A percentile compares a stretch with the other conserved stretches of the same genome.
phyloP scores from a whole-genome alignment of 1,139 yeast species.

The Arxiozyma heterogenica region DNA sequence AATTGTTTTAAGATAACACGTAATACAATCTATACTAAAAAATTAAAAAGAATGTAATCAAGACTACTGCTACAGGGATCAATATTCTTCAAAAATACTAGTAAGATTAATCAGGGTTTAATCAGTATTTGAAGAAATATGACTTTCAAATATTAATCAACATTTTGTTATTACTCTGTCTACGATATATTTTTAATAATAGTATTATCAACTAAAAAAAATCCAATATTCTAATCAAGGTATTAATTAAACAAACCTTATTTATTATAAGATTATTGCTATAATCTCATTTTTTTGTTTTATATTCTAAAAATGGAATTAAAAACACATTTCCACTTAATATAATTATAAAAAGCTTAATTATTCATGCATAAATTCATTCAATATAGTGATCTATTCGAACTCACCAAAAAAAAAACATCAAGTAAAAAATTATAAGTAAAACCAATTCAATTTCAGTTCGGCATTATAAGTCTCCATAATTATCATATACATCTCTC shows the following conservation, averaged over 20 bases:
- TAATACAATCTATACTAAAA: too few species aligned
- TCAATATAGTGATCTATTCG: background rate
- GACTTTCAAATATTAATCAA: background rate
- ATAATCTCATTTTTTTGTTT: background rate
- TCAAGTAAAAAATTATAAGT: too few species aligned
- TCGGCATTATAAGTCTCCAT: conserved; percentile 34
- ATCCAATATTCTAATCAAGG: background rate
- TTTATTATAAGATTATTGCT: too few species aligned
- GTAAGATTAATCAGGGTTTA: background rate
- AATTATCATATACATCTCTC: conserved; percentile 41
- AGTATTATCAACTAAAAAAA: background rate
- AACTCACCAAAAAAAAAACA: background rate
- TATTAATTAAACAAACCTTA: too few species aligned
- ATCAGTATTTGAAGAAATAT: background rate
- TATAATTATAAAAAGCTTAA: too few species aligned
- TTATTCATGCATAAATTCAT: too few species aligned
- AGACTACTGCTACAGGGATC: background rate
- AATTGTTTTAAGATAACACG: background rate
- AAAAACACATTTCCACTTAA: background rate
- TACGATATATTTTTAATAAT: too few species aligned
- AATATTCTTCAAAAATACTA: too few species aligned
- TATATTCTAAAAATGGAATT: background rate
- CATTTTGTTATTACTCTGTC: background rate
- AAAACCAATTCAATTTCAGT: background rate
- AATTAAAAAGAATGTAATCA: too few species aligned